Evolutionary conservation across 208 protist genomes (phyloP).

Genomic region (Trypanosoma scelopori): DNA sequence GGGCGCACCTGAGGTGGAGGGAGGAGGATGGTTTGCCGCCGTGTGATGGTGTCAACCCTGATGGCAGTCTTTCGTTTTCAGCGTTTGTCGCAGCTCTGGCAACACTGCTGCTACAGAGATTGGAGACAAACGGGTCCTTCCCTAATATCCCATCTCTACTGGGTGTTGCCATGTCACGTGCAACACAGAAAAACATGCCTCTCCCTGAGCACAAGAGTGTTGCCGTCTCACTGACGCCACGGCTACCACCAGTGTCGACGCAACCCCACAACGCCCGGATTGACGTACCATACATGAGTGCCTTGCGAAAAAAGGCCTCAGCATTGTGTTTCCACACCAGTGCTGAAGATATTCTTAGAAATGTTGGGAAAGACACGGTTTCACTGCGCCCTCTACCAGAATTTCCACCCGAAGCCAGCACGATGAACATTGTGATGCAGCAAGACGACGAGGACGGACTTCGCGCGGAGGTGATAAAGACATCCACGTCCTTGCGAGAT

Average conservation of each 20-base stretch:
- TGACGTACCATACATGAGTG: slow-evolving; percentile 51
- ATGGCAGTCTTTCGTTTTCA: slow-evolving; percentile 18
- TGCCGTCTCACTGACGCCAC: neutral
- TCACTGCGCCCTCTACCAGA: slow-evolving; percentile 13
- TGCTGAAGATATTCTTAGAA: slow-evolving; percentile 10
- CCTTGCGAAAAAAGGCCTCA: slow-evolving; percentile 17
- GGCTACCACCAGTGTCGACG: neutral
- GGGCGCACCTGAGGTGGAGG: neutral
- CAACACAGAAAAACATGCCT: slow-evolving; percentile 1
- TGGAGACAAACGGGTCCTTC: slow-evolving; percentile 7
- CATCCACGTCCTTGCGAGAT: slow-evolving; percentile 17
- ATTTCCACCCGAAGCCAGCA: slow-evolving; percentile 22
- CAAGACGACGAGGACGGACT: slow-evolving; percentile 28
- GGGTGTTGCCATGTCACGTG: slow-evolving; percentile 19
- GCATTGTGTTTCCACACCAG: neutral
- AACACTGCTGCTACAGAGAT: slow-evolving; percentile 27
- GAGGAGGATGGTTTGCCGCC: neutral
- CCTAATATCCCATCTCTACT: slow-evolving; percentile 33
- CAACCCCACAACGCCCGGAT: slow-evolving; percentile 42
- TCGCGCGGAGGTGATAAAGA: slow-evolving; percentile 18
- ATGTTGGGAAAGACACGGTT: slow-evolving; percentile 6
- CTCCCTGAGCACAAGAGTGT: neutral
- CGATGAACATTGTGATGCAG: slow-evolving; percentile 23
- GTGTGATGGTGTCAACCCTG: neutral
- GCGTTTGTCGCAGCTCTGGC: slow-evolving; percentile 40